These are phyloP conservation scores for Grigorovia yakushimaensis DNA, from an alignment of 805 yeast genomes.

Conservation along the genomic window DNA sequence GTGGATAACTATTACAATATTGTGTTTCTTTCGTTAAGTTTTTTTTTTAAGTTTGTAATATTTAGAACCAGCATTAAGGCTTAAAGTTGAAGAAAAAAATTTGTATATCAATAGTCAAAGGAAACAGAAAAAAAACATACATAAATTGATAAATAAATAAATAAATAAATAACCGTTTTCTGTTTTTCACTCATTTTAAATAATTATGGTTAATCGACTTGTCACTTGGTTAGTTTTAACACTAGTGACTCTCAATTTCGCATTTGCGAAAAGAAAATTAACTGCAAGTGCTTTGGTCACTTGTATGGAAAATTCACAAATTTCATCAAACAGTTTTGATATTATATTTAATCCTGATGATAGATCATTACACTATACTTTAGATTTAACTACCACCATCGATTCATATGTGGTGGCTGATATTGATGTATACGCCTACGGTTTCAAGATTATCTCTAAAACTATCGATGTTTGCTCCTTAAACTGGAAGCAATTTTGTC, in stretches of 20 bases:
- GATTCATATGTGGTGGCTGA: slow-evolving; percentile 59
- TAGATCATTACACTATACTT: slow-evolving; percentile 54
- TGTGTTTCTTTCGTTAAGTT: not conserved
- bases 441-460: slow-evolving; percentile 57
- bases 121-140: not conserved
- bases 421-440: slow-evolving; percentile 79
- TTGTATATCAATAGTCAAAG: not conserved
- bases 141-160: not conserved
- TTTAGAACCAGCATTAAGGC: no score
- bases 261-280: slow-evolving; percentile 29
- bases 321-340: slow-evolving; percentile 65
- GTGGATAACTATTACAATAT: not conserved
- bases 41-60: not conserved
- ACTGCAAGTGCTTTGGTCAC: slow-evolving; percentile 73
- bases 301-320: slow-evolving; percentile 68
- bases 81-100: not conserved
- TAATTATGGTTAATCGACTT: not conserved
- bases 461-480: slow-evolving; percentile 51
- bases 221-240: slow-evolving; percentile 2
- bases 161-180: not conserved
- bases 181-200: not conserved
- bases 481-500: slow-evolving; percentile 84
- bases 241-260: not conserved
- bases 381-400: slow-evolving; percentile 62
- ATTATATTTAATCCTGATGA: slow-evolving; percentile 70